A percentile compares a stretch with the other conserved stretches of the same genome.
Conservation (phyloP, 1,284 basidiomycete species). For the Rhodotorula glutinis region DNA sequence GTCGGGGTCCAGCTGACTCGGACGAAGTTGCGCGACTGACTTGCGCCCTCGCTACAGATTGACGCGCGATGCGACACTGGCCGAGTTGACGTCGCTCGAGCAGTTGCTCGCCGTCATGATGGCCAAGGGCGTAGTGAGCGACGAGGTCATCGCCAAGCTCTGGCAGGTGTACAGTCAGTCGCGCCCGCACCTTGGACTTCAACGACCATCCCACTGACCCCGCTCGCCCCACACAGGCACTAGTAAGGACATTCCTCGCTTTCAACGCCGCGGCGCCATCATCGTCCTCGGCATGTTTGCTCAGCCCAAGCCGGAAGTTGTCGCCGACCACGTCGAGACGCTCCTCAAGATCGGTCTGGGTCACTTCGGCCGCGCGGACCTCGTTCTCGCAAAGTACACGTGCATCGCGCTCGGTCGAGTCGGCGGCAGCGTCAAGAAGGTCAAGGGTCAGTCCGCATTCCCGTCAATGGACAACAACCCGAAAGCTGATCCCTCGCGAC, state of each 20-base stretch:
- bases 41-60: conserved; percentile 55
- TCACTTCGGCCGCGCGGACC: conserved; percentile 76
- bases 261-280: conserved; percentile 86
- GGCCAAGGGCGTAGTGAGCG: conserved; percentile 71
- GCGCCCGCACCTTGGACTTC: neutral
- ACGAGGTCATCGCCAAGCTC: conserved; percentile 80
- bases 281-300: conserved; percentile 96
- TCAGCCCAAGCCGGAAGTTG: conserved; percentile 73
- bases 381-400: conserved; percentile 86
- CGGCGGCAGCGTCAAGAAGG: conserved; percentile 91
- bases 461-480: too few relatives aligned
- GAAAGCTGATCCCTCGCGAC: neutral
- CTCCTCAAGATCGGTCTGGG: conserved; percentile 89
- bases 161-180: conserved; percentile 91
- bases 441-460: conserved; percentile 70
- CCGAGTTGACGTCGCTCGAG: conserved; percentile 92
- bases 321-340: conserved; percentile 81
- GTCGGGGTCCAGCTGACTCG: neutral
- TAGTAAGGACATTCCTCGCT: conserved; percentile 67
- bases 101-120: conserved; percentile 96
- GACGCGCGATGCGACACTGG: conserved; percentile 85
- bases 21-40: neutral
- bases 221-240: conserved; percentile 63
- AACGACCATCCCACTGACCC: too few relatives aligned
- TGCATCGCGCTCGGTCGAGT: conserved; percentile 88